Evolutionary conservation across 75 land plant species (phyloP).

Genomic region (Cunninghamia lanceolata): DNA sequence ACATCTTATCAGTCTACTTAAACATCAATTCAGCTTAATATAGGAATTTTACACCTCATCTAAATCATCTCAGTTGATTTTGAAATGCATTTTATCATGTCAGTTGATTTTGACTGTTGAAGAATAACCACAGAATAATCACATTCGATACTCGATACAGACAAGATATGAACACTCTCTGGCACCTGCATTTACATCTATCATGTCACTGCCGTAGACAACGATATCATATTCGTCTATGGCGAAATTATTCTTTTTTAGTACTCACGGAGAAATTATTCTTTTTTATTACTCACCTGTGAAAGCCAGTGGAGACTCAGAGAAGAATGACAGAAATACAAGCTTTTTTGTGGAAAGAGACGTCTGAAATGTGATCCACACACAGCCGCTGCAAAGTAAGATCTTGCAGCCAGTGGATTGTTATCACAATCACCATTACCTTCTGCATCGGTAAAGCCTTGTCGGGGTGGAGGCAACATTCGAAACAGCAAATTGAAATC

Average conservation of each 20-base stretch:
- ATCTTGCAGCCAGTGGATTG: background rate
- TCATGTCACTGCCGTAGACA: background rate
- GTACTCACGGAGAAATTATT: background rate
- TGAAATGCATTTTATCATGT: too few relatives aligned
- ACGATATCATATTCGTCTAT: background rate
- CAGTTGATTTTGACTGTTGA: too few relatives aligned
- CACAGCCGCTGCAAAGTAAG: too few relatives aligned
- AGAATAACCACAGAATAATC: too few relatives aligned
- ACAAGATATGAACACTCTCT: background rate
- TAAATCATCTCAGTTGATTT: too few relatives aligned
- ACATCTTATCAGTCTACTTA: too few relatives aligned
- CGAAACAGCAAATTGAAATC: too few relatives aligned
- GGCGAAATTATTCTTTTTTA: background rate
- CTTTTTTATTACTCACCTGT: background rate
- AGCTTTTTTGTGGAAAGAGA: background rate
- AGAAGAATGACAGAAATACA: conserved; percentile 4
- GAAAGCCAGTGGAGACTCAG: background rate
- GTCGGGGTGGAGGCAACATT: background rate
- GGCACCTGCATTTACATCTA: background rate
- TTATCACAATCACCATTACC: background rate
- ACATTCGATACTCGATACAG: too few relatives aligned
- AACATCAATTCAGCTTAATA: too few relatives aligned
- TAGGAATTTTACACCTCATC: too few relatives aligned
- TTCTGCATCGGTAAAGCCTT: background rate
- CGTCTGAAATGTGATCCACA: background rate